Percentiles rank a stretch among this genome's conserved stretches.
Conservation (phyloP, 2,329 filamentous ascomycete genomes). For the Fonsecaea multimorphosa region DNA sequence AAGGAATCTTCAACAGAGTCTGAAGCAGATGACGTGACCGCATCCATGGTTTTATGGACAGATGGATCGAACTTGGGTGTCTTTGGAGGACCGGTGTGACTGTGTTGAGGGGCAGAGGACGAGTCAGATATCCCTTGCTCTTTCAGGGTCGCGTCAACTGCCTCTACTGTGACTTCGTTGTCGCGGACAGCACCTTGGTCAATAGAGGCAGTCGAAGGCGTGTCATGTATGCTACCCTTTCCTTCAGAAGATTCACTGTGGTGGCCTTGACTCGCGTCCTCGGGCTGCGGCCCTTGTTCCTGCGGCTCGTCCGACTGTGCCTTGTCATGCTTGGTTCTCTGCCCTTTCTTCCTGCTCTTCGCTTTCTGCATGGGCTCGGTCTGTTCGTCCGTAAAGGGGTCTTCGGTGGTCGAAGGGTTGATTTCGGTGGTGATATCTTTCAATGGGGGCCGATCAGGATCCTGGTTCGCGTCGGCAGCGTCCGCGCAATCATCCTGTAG, state of each 20-base stretch:
- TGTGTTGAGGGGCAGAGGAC: slow-evolving; percentile 7
- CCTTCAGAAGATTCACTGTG: background rate
- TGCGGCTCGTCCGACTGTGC: slow-evolving; percentile 5
- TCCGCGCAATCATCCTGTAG: slow-evolving; percentile 11
- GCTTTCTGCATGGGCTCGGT: slow-evolving; percentile 21
- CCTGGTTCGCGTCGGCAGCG: slow-evolving; percentile 12
- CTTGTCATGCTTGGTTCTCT: slow-evolving; percentile 20
- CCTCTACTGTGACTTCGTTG: background rate
- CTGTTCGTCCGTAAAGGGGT: slow-evolving; percentile 22
- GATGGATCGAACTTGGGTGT: slow-evolving; percentile 41
- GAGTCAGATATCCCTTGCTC: slow-evolving; percentile 6
- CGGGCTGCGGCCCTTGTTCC: background rate
- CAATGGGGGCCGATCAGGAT: slow-evolving; percentile 29
- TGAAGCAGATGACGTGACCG: slow-evolving; percentile 12
- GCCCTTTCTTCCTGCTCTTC: slow-evolving; percentile 26
- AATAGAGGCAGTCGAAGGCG: background rate
- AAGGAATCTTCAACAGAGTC: slow-evolving; percentile 41
- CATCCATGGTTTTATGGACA: slow-evolving; percentile 33
- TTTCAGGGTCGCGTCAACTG: slow-evolving; percentile 17
- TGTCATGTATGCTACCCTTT: background rate
- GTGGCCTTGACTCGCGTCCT: slow-evolving; percentile 9
- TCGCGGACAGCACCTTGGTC: slow-evolving; percentile 5
- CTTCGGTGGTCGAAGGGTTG: slow-evolving; percentile 29
- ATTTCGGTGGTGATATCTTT: slow-evolving; percentile 38
- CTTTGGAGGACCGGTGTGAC: slow-evolving; percentile 24